phyloP scores from a whole-genome alignment of 2,329 filamentous ascomycete genomes.

The Malbranchea zuffiana region DNA sequence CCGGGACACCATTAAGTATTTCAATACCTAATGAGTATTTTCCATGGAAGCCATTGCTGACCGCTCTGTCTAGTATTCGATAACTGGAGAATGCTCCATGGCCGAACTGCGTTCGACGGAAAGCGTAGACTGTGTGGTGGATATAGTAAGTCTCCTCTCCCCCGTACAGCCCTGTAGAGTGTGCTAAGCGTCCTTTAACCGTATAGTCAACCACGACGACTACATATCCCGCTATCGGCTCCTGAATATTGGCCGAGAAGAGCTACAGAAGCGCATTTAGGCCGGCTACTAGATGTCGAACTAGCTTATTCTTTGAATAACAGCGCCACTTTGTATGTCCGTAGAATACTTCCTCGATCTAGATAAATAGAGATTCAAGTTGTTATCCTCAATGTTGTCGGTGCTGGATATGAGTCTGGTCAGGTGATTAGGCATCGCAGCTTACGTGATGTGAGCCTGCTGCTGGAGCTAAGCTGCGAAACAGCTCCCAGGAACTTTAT shows the following conservation, averaged over 20 bases:
- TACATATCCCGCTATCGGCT: constrained; percentile 66
- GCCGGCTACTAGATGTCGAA: neutral
- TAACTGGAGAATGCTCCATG: constrained; percentile 91
- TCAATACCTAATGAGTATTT: too few relatives aligned
- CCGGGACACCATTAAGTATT: constrained; percentile 66
- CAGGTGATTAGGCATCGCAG: constrained; percentile 3
- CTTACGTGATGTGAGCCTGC: constrained; percentile 4
- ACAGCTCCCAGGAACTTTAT: constrained; percentile 5
- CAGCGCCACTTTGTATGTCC: too few relatives aligned
- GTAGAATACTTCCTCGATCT: too few relatives aligned
- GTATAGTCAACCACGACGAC: constrained; percentile 56
- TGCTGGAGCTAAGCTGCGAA: constrained; percentile 1
- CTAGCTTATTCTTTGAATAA: constrained; percentile 7
- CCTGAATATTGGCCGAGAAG: constrained; percentile 48
- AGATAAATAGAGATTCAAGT: too few relatives aligned
- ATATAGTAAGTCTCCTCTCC: constrained; percentile 55
- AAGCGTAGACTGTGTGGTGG: constrained; percentile 80
- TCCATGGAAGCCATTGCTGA: neutral
- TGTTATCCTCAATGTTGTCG: too few relatives aligned
- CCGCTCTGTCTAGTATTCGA: constrained; percentile 59
- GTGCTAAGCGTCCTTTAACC: too few relatives aligned
- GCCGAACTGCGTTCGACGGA: constrained; percentile 70
- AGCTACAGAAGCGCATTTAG: constrained; percentile 25
- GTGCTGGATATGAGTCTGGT: too few relatives aligned
- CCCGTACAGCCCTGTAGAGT: too few relatives aligned